Evolutionary conservation across 352 stramenopile genomes (phyloP), one percentile per base, ranked within the genome.

Genomic region (Globisporangium nunn): DNA sequence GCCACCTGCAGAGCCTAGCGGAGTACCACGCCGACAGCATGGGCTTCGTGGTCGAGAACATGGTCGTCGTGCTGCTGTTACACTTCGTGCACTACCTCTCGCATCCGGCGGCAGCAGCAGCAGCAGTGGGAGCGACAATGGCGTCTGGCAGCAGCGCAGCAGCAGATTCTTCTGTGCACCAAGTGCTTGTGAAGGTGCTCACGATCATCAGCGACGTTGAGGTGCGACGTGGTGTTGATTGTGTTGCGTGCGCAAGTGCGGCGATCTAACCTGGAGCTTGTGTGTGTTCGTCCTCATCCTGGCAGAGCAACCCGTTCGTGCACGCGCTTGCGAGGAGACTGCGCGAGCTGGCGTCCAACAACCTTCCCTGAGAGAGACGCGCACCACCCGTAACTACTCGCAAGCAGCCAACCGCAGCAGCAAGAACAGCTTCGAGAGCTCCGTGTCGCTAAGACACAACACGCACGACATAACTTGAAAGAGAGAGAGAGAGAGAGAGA

Each of bases 21-120:
- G 81, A 89, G 61, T 89, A 91, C 56, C 75, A 93, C 63, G 59
- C 60, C 17, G 83, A 93, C 54, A 91, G 79, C 53, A 59, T 91
- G 62, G 60, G 68, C 12, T 93, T 93, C 48, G 63, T 89, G 43
- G 69, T 87, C 17, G 81, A 93, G 70, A 91, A 90, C 67, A 84
- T 87, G 72, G 66, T 80, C 15, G 72, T 88, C 18, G 68, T 91
- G 54, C 67, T 91, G 47, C 47, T 85, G 50, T 68, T 85, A 29
- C 83, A 93, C 63, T 83, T 90, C 33, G 59, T 67, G 28, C 83
- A 91, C 67, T 90, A 83, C 61, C 39, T 82, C 41, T 55, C 53
- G 18, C 64, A 75, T 41, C 37, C 67, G 40, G 15, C 40, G 4
- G 40, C 40, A 30, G 44, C 44, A 11, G 44, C 43, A 23, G 23